Conservation (phyloP, 2,329 filamentous ascomycete species). For the Hypoxylon rubiginosum region DNA sequence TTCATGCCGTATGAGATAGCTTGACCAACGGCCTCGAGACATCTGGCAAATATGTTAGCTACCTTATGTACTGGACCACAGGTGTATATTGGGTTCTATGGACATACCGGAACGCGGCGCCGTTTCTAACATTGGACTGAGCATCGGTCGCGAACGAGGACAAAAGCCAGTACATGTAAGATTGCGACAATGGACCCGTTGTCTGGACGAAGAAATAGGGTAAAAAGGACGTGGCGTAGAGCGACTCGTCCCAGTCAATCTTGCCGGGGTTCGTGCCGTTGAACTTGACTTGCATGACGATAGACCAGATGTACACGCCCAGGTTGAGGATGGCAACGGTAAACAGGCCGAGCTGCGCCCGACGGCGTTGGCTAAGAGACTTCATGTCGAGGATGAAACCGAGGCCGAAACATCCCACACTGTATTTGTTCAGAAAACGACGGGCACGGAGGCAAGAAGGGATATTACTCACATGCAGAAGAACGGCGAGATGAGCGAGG, state of each 20-base stretch:
- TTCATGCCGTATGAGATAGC: conserved; percentile 59
- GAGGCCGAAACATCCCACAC: conserved; percentile 62
- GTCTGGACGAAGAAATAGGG: conserved; percentile 64
- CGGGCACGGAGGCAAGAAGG: too few relatives aligned
- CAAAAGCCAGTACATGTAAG: conserved; percentile 61
- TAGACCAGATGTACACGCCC: conserved; percentile 65
- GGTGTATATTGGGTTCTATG: neutral
- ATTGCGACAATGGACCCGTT: conserved; percentile 58
- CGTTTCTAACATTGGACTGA: conserved; percentile 59
- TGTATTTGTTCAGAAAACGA: conserved; percentile 22
- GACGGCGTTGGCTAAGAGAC: conserved; percentile 57
- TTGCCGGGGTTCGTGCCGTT: conserved; percentile 55
- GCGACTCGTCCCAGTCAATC: conserved; percentile 61
- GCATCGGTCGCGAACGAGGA: conserved; percentile 59
- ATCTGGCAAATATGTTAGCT: conserved; percentile 36
- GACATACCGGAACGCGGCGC: conserved; percentile 54
- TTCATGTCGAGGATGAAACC: conserved; percentile 61
- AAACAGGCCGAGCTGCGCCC: conserved; percentile 61
- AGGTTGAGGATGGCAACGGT: conserved; percentile 61
- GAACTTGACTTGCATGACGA: conserved; percentile 61
- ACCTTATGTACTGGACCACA: neutral
- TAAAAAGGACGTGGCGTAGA: conserved; percentile 59
- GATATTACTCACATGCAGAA: conserved; percentile 59
- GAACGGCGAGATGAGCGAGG: conserved; percentile 61
- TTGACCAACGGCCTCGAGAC: conserved; percentile 57